A percentile compares a stretch with the other conserved stretches of the same genome.
Evolutionary conservation across 768 basidiomycete genomes (phyloP).

Genomic region (Mycena olivaceomarginata): DNA sequence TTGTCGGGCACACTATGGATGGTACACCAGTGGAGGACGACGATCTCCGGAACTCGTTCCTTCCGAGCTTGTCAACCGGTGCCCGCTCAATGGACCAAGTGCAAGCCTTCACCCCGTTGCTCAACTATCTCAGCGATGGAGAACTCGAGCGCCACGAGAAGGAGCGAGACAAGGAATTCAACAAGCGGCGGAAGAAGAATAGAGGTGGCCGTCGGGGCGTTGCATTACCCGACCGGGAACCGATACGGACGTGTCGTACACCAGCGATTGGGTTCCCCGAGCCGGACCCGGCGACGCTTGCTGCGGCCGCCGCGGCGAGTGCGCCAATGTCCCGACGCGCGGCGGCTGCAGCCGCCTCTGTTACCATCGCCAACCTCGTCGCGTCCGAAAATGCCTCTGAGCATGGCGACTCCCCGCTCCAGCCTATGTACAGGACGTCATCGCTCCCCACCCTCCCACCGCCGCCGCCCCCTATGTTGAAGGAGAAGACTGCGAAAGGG

Average conservation of each 20-base stretch:
- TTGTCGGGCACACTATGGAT: constrained; percentile 91
- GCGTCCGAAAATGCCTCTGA: constrained; percentile 83
- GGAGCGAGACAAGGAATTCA: constrained; percentile 95
- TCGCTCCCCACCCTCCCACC: constrained; percentile 57
- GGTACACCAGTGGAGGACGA: constrained; percentile 89
- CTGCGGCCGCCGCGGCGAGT: constrained; percentile 77
- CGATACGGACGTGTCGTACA: constrained; percentile 93
- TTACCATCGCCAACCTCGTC: constrained; percentile 94
- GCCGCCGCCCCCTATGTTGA: constrained; percentile 63
- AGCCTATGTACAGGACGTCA: constrained; percentile 51
- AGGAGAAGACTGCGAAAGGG: constrained; percentile 83
- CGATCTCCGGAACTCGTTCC: constrained; percentile 92
- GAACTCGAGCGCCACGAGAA: constrained; percentile 94
- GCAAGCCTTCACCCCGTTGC: constrained; percentile 88
- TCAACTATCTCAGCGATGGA: constrained; percentile 91
- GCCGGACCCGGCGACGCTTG: constrained; percentile 81
- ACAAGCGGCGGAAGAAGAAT: constrained; percentile 89
- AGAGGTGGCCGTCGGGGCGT: constrained; percentile 89
- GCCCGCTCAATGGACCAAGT: constrained; percentile 88
- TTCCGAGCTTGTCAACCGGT: constrained; percentile 85
- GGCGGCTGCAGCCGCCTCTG: constrained; percentile 88
- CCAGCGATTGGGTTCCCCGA: constrained; percentile 92
- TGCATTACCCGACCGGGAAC: constrained; percentile 94
- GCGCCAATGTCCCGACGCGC: constrained; percentile 87
- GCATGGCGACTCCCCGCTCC: neutral